Conservation (phyloP, 441 rosid species). For the Gossypium schwendimanii region DNA sequence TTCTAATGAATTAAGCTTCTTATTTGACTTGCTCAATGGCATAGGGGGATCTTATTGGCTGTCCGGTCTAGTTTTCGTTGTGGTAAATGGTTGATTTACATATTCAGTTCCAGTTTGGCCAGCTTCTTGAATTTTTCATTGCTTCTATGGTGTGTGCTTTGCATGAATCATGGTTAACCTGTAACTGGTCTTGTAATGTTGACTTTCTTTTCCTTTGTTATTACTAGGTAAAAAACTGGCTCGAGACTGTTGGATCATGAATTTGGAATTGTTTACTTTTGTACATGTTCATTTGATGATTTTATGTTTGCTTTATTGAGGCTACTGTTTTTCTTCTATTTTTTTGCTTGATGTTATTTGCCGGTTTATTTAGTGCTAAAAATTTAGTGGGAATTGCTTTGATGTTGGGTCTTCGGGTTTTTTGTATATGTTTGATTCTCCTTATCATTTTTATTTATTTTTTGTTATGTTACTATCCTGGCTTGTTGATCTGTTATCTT, state of each 20-base stretch:
- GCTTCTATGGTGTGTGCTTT: background rate
- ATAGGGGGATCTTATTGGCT: background rate
- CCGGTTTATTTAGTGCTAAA: background rate
- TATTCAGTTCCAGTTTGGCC: background rate
- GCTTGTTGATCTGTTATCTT: background rate
- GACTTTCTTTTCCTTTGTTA: background rate
- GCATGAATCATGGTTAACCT: background rate
- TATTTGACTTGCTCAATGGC: background rate
- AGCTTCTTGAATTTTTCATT: background rate
- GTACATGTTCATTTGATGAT: background rate
- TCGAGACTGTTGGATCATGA: background rate
- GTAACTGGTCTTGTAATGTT: background rate
- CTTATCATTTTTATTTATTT: background rate
- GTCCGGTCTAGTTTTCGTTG: background rate
- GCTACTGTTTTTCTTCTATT: background rate
- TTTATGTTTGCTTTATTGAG: background rate
- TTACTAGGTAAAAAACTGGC: background rate
- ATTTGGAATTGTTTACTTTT: background rate
- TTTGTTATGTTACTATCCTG: slow-evolving; percentile 10
- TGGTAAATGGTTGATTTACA: slow-evolving; percentile 1
- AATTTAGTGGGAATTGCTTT: background rate
- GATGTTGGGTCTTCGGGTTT: background rate
- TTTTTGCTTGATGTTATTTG: background rate
- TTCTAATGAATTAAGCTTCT: background rate
- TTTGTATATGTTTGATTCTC: background rate